Percentiles rank a stretch among this genome's conserved stretches.
These are phyloP conservation scores for Verticillium zaregamsianum DNA, from an alignment of 2,329 filamentous ascomycete species.

Conservation along the genomic window DNA sequence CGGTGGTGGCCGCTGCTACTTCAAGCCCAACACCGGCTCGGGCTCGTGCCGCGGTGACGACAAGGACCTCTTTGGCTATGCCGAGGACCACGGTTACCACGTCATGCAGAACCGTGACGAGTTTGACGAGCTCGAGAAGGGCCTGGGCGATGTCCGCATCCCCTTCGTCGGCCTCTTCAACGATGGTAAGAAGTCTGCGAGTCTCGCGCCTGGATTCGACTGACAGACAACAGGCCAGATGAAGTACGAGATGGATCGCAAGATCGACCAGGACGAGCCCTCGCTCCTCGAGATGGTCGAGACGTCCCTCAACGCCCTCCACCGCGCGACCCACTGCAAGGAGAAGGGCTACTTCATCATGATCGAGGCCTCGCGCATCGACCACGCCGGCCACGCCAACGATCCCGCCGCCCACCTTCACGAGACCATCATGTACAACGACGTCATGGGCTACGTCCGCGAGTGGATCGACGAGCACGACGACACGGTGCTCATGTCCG, in stretches of 20 bases:
- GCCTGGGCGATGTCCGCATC: conserved; percentile 20
- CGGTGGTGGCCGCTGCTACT: conserved; percentile 35
- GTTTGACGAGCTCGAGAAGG: conserved; percentile 25
- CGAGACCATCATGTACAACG: conserved; percentile 34
- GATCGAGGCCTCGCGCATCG: conserved; percentile 32
- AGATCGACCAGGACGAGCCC: conserved; percentile 27
- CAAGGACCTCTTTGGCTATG: conserved; percentile 29
- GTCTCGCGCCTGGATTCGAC: background rate
- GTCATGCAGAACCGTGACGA: conserved; percentile 28
- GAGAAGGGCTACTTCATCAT: conserved; percentile 35
- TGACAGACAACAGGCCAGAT: conserved; percentile 11
- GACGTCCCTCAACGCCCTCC: conserved; percentile 30
- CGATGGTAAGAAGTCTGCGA: conserved; percentile 15
- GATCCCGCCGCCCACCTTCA: conserved; percentile 49
- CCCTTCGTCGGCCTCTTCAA: conserved; percentile 35
- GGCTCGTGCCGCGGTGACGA: conserved; percentile 31
- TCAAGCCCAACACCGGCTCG: conserved; percentile 30
- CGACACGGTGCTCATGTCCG: conserved; percentile 31
- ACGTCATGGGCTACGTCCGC: conserved; percentile 29
- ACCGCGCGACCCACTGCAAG: conserved; percentile 23
- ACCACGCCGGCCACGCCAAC: conserved; percentile 42
- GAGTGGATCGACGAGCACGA: conserved; percentile 34
- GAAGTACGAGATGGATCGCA: conserved; percentile 31
- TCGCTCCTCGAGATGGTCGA: conserved; percentile 34
- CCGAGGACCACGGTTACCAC: conserved; percentile 26